These are phyloP conservation scores for Hemileccinum rubropunctum DNA, from an alignment of 768 basidiomycete genomes.

Conservation along the genomic window DNA sequence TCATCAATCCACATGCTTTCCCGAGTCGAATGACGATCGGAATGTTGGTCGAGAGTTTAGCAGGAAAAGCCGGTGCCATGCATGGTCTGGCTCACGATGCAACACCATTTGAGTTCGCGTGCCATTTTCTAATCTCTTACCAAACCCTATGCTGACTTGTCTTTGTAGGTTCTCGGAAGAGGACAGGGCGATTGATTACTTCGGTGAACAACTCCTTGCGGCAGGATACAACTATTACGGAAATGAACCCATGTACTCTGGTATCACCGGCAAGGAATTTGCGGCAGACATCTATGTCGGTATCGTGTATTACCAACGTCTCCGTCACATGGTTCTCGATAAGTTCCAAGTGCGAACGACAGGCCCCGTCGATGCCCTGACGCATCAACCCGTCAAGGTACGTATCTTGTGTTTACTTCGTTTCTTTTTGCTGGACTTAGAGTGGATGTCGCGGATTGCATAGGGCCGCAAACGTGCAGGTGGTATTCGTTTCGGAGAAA, in stretches of 20 bases:
- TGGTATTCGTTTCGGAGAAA: constrained; percentile 99
- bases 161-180: constrained; percentile 81
- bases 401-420: constrained; percentile 16
- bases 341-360: constrained; percentile 99
- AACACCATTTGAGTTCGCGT: constrained; percentile 89
- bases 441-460: neutral
- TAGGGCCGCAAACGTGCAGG: constrained; percentile 97
- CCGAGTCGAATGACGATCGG: constrained; percentile 99
- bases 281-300: constrained; percentile 98
- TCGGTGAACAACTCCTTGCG: constrained; percentile 89
- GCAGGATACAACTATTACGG: constrained; percentile 99
- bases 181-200: constrained; percentile 97
- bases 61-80: constrained; percentile 98
- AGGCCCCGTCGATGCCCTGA: constrained; percentile 93
- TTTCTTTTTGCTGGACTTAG: constrained; percentile 5
- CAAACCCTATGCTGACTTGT: constrained; percentile 9
- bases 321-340: constrained; percentile 99
- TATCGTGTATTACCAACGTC: constrained; percentile 96
- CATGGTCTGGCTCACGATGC: constrained; percentile 98
- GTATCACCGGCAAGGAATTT: constrained; percentile 98
- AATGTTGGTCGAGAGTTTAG: constrained; percentile 99
- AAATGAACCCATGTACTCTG: constrained; percentile 99
- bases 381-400: constrained; percentile 96
- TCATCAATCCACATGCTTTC: constrained; percentile 99
- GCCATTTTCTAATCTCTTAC: constrained; percentile 3